phyloP scores from a whole-genome alignment of 2,329 filamentous ascomycete species.

The Fusarium tanahbumbuense region DNA sequence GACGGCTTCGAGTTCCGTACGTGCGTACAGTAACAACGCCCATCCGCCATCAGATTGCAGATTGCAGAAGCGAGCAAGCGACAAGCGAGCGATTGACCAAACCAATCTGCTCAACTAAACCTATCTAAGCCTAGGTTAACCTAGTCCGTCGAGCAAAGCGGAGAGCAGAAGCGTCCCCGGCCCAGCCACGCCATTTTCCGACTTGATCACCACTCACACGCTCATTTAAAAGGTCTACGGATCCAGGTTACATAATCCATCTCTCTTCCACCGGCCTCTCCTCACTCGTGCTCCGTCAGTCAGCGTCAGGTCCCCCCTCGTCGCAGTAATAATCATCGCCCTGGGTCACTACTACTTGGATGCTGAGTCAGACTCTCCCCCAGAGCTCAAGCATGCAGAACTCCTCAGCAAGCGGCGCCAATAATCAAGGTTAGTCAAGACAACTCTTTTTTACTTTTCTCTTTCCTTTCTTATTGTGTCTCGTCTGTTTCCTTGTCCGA shows the following conservation, averaged over 20 bases:
- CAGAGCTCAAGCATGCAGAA: conserved; percentile 50
- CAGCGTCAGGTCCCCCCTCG: conserved; percentile 41
- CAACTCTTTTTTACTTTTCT: conserved; percentile 36
- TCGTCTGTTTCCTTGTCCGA: conserved; percentile 25
- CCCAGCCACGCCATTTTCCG: conserved; percentile 49
- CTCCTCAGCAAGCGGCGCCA: conserved; percentile 50
- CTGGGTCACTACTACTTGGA: conserved; percentile 44
- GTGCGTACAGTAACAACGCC: conserved; percentile 21
- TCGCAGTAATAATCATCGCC: conserved; percentile 49
- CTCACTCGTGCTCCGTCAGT: conserved; percentile 45
- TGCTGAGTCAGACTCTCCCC: conserved; percentile 52
- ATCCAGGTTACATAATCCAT: conserved; percentile 47
- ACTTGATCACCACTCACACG: conserved; percentile 36
- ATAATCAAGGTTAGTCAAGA: conserved; percentile 49
- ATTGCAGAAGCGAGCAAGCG: conserved; percentile 27
- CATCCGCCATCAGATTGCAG: conserved; percentile 14
- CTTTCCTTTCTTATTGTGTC: conserved; percentile 24
- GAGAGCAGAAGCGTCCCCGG: conserved; percentile 37
- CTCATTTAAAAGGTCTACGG: conserved; percentile 32
- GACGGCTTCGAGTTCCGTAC: conserved; percentile 28
- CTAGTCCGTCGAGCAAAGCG: conserved; percentile 27
- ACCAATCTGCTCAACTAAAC: not conserved
- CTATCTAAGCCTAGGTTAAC: conserved; percentile 8
- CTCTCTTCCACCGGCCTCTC: conserved; percentile 41
- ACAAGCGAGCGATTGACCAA: conserved; percentile 25